These are phyloP conservation scores for Styphnolobium japonicum DNA, from an alignment of 306 rosid genomes.

Conservation along the genomic window DNA sequence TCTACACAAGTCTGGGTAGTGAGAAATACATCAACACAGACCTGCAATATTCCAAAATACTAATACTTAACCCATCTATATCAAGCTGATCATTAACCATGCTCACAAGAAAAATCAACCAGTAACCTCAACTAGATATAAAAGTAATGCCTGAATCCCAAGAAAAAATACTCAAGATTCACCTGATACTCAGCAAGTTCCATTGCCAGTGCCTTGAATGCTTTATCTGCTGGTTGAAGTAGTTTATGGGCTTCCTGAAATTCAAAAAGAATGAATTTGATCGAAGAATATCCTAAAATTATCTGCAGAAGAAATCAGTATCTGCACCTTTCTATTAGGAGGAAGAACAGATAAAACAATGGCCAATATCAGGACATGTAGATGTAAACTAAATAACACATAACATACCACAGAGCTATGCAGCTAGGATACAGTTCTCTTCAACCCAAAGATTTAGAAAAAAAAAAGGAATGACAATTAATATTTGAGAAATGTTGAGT, in stretches of 20 bases:
- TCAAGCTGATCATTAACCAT: neutral
- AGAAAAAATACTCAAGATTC: conserved; percentile 16
- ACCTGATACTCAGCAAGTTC: conserved; percentile 98
- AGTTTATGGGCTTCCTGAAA: conserved; percentile 94
- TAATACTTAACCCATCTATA: conserved; percentile 14
- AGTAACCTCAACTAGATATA: neutral
- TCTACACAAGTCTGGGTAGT: conserved; percentile 85
- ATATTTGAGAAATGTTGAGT: no score
- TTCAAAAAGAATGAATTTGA: conserved; percentile 22
- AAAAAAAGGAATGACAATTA: no score
- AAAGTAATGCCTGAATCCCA: conserved; percentile 17
- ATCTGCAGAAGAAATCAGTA: neutral
- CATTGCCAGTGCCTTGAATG: conserved; percentile 79
- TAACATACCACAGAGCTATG: no score
- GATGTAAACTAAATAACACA: no score
- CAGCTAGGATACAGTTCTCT: no score
- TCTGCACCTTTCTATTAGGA: neutral
- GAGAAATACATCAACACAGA: conserved; percentile 86
- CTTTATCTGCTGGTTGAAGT: conserved; percentile 90
- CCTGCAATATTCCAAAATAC: conserved; percentile 54
- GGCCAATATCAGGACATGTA: no score
- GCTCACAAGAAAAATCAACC: conserved; percentile 12
- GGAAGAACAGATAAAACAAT: conserved; percentile 8
- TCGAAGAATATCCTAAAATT: conserved; percentile 11
- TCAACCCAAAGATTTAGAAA: no score